Base-by-base conservation (phyloP, 768 basidiomycete species). In the Pulveroboletus sp. region DNA sequence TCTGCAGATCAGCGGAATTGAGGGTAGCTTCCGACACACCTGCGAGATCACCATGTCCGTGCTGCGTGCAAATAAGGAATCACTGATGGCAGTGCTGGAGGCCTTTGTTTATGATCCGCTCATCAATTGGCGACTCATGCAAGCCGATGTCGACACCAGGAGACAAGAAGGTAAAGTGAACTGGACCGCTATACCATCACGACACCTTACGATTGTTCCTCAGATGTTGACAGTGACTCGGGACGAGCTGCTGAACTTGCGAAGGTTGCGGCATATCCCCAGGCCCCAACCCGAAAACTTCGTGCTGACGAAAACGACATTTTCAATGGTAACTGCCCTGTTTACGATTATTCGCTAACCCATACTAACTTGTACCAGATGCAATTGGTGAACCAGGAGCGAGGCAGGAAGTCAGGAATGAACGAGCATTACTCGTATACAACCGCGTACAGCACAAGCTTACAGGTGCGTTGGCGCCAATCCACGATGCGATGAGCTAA, bases 11-110 rank as follows among this genome's bases (percentile, higher is more conserved):
- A 95, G 93, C 69, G 95, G 96, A 20, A 96, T 99, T 53, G 92
- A 97, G 63, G 96, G 96, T 31, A 96, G 91, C 65, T 99, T 93
- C 80, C 80, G 89, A 61, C 86, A 86, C 55, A 93, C 91, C 9
- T 97, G 93, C 76, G 93, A 96, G 63, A 93, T 93, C 50, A 90
- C 92, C n/a, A 98, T 99, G 95, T 79, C 82, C 47, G 96, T 99
- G 6, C 72, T 98, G 48, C 86, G 96, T 26, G 91, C 89, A 50
- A 98, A 99, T 73, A 93, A 93, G 70, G 96, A 99, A 67, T 96
- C 93, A n/a, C 74, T 99, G 51, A 93, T 98, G 90, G 96, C 96
- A 6, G 95, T 99, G 17, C 76, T 99, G 24, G 96, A 99, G 67
- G 95, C 96, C 7, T 98, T 99, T 64, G 94, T 98, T 9, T 97